phyloP scores from a whole-genome alignment of 345 rosid species.

The Hibiscus tridactylites region DNA sequence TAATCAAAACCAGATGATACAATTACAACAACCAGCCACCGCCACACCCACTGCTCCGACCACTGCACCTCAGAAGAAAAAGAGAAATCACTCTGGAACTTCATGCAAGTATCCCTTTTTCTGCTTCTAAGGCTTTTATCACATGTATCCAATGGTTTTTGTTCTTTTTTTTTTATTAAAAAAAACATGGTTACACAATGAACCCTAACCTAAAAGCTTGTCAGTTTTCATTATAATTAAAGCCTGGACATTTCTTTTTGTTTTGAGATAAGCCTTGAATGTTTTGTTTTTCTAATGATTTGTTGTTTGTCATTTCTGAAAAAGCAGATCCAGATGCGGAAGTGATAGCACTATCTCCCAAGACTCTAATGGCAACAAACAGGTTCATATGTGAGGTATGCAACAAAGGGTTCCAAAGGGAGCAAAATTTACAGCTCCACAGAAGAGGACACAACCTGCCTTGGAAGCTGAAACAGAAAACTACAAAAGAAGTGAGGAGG shows the following conservation, averaged over 20 bases:
- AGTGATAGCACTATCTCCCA: constrained; percentile 83
- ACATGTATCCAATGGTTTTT: constrained; percentile 5
- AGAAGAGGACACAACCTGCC: constrained; percentile 88
- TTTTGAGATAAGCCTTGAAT: no score
- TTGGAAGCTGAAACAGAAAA: constrained; percentile 77
- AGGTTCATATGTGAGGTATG: constrained; percentile 85
- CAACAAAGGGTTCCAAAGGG: constrained; percentile 84
- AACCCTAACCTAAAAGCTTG: constrained; percentile 8
- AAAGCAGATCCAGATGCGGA: constrained; percentile 79
- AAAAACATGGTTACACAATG: not conserved
- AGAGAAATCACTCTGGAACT: constrained; percentile 75
- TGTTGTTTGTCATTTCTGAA: not conserved
- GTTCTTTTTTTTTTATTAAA: not conserved
- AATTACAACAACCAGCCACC: constrained; percentile 29
- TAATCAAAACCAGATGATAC: constrained; percentile 31
- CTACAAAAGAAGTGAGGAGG: constrained; percentile 67
- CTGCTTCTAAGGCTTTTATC: no score
- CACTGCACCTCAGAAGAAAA: constrained; percentile 49
- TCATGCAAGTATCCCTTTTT: constrained; percentile 56
- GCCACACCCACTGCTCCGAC: constrained; percentile 24
- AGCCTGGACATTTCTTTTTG: no score
- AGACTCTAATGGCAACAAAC: constrained; percentile 84
- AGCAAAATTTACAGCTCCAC: constrained; percentile 80
- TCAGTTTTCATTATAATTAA: not conserved
- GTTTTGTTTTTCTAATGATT: not conserved